Base-by-base conservation (phyloP, 1,284 basidiomycete genomes). In the Heterobasidion parviporum region DNA sequence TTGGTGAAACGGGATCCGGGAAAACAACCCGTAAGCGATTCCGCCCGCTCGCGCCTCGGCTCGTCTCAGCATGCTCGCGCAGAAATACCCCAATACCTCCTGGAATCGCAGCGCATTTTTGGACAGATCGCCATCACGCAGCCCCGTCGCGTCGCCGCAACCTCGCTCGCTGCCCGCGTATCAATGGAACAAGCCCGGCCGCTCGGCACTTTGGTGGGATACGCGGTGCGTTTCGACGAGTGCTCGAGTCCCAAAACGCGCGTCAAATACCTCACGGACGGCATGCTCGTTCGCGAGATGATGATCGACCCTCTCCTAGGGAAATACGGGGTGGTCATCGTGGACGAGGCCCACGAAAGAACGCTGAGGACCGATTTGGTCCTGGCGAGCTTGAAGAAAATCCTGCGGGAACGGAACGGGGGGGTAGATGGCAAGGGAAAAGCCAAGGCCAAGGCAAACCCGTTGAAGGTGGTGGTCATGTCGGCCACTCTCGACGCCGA, bases 271-370 rank as follows among this genome's bases (percentile, higher is more conserved):
- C 80, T 96, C 69, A 98, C 95, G 20, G 97, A 99, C 65, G 96
- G 96, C 65, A 96, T 98, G 82, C 84, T 99, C 62, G 85, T 97
- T 43, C 84, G 95, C 56, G 96, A 94, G 73, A 83, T 95, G 57
- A 77, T 96, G 59, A 82, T 79, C 52, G 89, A 94, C 65, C 76
- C 80, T 18, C 71, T 89, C n/a, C 76, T 98, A 51, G 82, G 83
- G 54, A 82, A 81, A 50, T 99, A 98, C 71, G 92, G 90, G 64
- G 82, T 96, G 14, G 78, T 99, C 56, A 82, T 99, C 59, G 85
- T 99, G 53, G 96, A 99, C 67, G 96, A 99, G 68, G 96, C 96
- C 2, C 97, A 99, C 73, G 96, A 99, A 67, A 82, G 96, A 49
- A 97, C 94, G 0, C 74, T 99, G 43, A 82, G 95, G 43, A 98